Evolutionary conservation across 164 flowering plant genomes (phyloP), one percentile per base, ranked within the genome.

Genomic region (Vitis amurensis): DNA sequence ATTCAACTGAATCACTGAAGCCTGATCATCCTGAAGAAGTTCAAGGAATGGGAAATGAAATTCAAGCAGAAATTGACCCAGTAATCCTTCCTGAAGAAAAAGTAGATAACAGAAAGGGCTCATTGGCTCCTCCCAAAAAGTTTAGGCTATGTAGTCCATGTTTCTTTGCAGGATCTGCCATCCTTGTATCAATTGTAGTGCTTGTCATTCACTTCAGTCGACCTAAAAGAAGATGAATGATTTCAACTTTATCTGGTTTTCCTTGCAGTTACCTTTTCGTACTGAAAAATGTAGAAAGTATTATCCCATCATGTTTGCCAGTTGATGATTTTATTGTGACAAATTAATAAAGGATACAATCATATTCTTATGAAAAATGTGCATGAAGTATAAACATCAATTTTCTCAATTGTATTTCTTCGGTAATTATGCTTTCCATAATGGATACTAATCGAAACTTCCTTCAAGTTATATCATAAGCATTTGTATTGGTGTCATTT

Each of bases 151-250:
- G 74, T 49, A 7, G 55, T 50, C 76, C 87, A 11, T 58, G 58
- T 27, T 31, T 82, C 48, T 50, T 84, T 49, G 83, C 81, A 15
- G 89, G 91, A 60, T 89, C 94, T 1, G 79, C 91, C 0, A 50
- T 89, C 44, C 67, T 89, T 14, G 76, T 77, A 0, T 70, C 89
- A 27, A 68, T 88, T 55, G 74, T 86, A 30, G 84, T 76, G 53
- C 63, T 88, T 19, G 83, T 74, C 0, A 58, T 88, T 44, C 74
- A 78, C 44, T 48, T 82, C 4, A 72, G 82, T 19, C 70, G 78
- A 60, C 27, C 76, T 12, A 81, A 71, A 69, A 81, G 74, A 27
- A 77, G 70, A 71, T 51, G 50, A 59, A 60, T 16, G 17, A 2
- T 3, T 17, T 17, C 23, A 29, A 11, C 30, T 11, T 9, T 3